Evolutionary conservation across 2,329 filamentous ascomycete species (phyloP), one percentile per base, ranked within the genome.

Genomic region (Clonostachys chloroleuca): DNA sequence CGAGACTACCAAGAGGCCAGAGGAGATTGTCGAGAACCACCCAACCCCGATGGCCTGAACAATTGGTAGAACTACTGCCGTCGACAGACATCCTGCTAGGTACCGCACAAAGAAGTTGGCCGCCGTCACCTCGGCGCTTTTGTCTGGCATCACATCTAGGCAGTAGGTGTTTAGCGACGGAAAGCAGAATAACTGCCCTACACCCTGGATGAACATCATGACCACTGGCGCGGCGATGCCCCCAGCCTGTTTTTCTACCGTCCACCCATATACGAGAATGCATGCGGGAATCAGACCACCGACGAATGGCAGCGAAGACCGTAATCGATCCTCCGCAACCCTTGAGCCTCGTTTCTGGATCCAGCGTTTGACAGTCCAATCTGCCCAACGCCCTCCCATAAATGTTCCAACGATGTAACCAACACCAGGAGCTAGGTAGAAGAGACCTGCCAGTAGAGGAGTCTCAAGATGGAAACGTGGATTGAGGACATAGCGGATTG

Each of bases 21-120:
- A 58, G 12, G 67, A 70, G 48, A 91, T 84, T 2, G 87, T 91
- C 42, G 78, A 84, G 61, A 91, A 92, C 86, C 87, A 92, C 0
- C 89, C 89, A 1, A 92, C 83, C 5, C 89, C 89, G 47, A 94
- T 85, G 33, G 65, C 69, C 50, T 90, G 72, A n/a, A 91, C 77
- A 1, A 84, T 86, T 0, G 89, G 89, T 48, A 94, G 70, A 47
- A 87, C 87, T 2, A 82, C 79, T 0, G 86, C 88, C 4, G 83
- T 87, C 0, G 81, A 87, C 5, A 80, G 66, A 12, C 86, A 87
- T 1, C 83, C 88, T 54, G 91, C 87, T 6, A 90, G 59, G 62
- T 92, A 94, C 6, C 89, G 75, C 44, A 88, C 73, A 57, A 90
- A 82, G 63, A 92, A 94, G 62, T 92, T 94, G 0, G 87, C 86